Conservation (phyloP, 805 yeast species). For the Zygotorulaspora florentina region DNA sequence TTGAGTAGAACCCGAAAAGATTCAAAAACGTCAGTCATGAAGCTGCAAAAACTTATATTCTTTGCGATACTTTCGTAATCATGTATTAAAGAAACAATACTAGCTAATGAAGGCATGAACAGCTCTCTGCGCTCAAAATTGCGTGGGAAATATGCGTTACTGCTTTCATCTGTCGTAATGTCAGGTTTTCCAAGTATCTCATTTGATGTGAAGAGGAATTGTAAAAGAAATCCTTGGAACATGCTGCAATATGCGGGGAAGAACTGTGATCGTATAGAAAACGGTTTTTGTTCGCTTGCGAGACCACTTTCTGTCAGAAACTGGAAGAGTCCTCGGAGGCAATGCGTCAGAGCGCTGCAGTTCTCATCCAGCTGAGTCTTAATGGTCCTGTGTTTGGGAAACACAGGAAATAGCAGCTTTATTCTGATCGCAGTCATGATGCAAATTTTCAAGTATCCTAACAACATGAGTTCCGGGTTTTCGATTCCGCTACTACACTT, state of each 20-base stretch:
- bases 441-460: slow-evolving; percentile 11
- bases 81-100: slow-evolving; percentile 1
- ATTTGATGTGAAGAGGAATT: slow-evolving; percentile 11
- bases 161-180: neutral
- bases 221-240: slow-evolving; percentile 14
- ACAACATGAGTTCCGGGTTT: slow-evolving; percentile 1
- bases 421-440: slow-evolving; percentile 10
- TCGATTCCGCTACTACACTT: neutral
- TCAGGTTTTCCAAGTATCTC: neutral
- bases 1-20: slow-evolving; percentile 10
- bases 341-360: slow-evolving; percentile 7
- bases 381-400: slow-evolving; percentile 9
- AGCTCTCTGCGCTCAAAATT: neutral
- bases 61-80: slow-evolving; percentile 8
- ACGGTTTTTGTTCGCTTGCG: slow-evolving; percentile 4
- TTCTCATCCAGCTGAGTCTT: slow-evolving; percentile 11
- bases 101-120: slow-evolving; percentile 3
- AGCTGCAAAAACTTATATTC: slow-evolving; percentile 8
- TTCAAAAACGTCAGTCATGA: slow-evolving; percentile 12
- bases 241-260: slow-evolving; percentile 15
- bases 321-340: slow-evolving; percentile 7
- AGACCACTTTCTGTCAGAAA: slow-evolving; percentile 4
- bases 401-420: slow-evolving; percentile 10
- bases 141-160: neutral
- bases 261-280: slow-evolving; percentile 8